A percentile compares a stretch with the other conserved stretches of the same genome.
Conservation (phyloP, 208 protist species). For the Jaenimonas drosophilae region DNA sequence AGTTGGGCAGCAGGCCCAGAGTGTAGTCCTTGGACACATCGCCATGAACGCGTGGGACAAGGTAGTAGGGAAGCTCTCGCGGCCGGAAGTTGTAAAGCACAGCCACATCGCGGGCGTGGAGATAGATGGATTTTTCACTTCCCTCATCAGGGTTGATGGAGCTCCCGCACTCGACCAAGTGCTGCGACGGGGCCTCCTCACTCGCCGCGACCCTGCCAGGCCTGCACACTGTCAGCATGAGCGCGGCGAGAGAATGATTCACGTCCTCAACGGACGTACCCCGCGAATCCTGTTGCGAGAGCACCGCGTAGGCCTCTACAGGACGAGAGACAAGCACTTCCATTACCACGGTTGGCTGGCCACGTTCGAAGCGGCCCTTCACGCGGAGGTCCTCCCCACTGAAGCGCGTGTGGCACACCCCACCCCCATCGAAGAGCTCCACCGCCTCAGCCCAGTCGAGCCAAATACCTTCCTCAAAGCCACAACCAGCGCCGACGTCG, state of each 20-base stretch:
- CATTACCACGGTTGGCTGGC: conserved; percentile 22
- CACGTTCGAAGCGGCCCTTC: conserved; percentile 16
- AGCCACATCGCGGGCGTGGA: conserved; percentile 30
- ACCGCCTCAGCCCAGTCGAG: conserved; percentile 64
- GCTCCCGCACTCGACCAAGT: neutral
- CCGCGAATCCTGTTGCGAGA: conserved; percentile 8
- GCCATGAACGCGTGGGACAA: conserved; percentile 40
- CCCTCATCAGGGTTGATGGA: conserved; percentile 19
- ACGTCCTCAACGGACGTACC: neutral
- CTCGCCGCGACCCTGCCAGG: neutral
- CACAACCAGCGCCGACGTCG: conserved; percentile 10
- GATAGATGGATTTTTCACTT: conserved; percentile 22
- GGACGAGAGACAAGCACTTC: conserved; percentile 19
- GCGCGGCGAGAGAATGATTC: neutral
- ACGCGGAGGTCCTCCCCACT: conserved; percentile 33
- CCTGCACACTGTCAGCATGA: neutral
- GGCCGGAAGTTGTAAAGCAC: conserved; percentile 47
- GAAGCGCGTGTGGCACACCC: conserved; percentile 49
- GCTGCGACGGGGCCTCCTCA: neutral
- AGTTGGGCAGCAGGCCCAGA: conserved; percentile 18
- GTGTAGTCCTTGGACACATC: conserved; percentile 23
- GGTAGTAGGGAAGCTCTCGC: conserved; percentile 22
- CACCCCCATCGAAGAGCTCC: conserved; percentile 48
- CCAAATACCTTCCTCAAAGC: conserved; percentile 53
- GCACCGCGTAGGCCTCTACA: conserved; percentile 20